phyloP scores from a whole-genome alignment of 1,284 basidiomycete species.

The Moesziomyces aphidis region DNA sequence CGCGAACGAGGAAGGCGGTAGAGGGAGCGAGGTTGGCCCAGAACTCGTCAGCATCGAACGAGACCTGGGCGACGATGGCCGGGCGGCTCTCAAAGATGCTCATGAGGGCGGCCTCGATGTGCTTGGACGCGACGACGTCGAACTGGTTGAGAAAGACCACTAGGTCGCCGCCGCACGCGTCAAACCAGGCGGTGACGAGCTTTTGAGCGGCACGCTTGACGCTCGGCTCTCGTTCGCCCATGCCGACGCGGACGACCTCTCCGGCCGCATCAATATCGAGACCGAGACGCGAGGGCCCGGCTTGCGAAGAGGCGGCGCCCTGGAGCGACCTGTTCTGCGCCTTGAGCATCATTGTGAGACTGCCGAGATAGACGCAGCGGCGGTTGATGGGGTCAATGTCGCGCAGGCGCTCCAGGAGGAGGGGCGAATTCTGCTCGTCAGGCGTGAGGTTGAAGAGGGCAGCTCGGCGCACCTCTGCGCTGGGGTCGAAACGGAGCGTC shows the following conservation, averaged over 20 bases:
- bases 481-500: constrained; percentile 77
- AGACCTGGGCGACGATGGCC: constrained; percentile 72
- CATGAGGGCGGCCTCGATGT: constrained; percentile 77
- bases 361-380: constrained; percentile 80
- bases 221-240: constrained; percentile 86
- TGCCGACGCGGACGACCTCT: constrained; percentile 73
- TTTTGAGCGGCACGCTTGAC: constrained; percentile 83
- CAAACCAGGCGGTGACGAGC: constrained; percentile 61
- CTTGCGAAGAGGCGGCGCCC: constrained; percentile 17
- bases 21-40: constrained; percentile 84
- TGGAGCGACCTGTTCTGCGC: constrained; percentile 23
- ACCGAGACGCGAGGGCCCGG: constrained; percentile 51
- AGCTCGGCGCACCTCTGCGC: constrained; percentile 88
- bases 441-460: constrained; percentile 83
- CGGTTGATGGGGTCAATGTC: constrained; percentile 87
- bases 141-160: constrained; percentile 75
- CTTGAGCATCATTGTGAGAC: constrained; percentile 46
- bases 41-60: constrained; percentile 78
- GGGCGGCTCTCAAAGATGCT: constrained; percentile 75
- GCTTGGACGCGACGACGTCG: constrained; percentile 73
- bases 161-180: constrained; percentile 54
- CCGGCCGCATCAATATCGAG: constrained; percentile 48
- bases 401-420: constrained; percentile 82
- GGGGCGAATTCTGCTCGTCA: constrained; percentile 73
- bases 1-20: constrained; percentile 83